Evolutionary conservation across 768 basidiomycete species (phyloP).

Genomic region (Pleurotus tuoliensis): DNA sequence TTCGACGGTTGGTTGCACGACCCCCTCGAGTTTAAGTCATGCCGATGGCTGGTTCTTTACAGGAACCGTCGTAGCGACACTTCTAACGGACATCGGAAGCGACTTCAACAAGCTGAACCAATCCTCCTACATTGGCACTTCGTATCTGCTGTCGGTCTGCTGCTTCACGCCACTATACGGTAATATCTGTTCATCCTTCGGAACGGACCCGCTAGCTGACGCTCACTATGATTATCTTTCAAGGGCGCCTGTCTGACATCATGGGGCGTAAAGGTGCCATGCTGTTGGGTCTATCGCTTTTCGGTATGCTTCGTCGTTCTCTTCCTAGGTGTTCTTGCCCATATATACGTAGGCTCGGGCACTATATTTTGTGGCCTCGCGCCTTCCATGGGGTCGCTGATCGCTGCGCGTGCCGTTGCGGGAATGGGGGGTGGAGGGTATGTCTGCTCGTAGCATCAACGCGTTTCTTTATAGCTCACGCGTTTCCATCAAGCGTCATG

Average conservation of each 20-base stretch:
- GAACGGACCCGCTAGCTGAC: background rate
- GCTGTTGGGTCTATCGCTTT: constrained; percentile 77
- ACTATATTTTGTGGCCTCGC: constrained; percentile 86
- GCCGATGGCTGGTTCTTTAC: constrained; percentile 12
- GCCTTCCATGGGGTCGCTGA: constrained; percentile 78
- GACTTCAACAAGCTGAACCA: constrained; percentile 77
- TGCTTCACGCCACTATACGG: constrained; percentile 91
- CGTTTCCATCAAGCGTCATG: constrained; percentile 58
- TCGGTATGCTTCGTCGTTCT: constrained; percentile 47
- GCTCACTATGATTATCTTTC: constrained; percentile 12
- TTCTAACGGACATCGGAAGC: constrained; percentile 81
- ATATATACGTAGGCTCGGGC: constrained; percentile 53
- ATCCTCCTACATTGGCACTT: constrained; percentile 84
- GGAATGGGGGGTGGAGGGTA: constrained; percentile 93
- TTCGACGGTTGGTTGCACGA: constrained; percentile 60
- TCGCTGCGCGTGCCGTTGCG: constrained; percentile 78
- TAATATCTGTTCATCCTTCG: constrained; percentile 24
- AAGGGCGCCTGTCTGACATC: constrained; percentile 82
- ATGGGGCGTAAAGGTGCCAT: constrained; percentile 84
- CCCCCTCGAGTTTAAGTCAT: constrained; percentile 5
- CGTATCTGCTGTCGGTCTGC: constrained; percentile 83
- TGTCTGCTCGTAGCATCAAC: constrained; percentile 25
- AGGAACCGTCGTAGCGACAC: constrained; percentile 87
- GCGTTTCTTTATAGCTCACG: background rate
- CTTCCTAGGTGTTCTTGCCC: background rate